Evolutionary conservation across 768 basidiomycete genomes (phyloP).

Genomic region (Suillus paluster): DNA sequence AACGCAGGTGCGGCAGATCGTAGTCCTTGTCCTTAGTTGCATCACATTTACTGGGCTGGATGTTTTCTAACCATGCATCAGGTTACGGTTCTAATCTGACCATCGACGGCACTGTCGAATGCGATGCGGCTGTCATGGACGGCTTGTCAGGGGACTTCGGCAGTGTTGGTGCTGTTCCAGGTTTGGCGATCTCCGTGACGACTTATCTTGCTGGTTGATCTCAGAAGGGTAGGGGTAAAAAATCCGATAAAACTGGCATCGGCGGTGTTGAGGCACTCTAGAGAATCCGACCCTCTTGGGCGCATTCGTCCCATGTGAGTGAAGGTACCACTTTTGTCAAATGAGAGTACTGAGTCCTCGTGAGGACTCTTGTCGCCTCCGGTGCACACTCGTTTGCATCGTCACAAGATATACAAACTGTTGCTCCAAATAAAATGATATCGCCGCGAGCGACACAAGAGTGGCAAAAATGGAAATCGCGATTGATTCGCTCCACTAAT

Average conservation of each 20-base stretch:
- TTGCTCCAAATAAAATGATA: constrained; percentile 52
- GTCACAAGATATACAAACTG: constrained; percentile 31
- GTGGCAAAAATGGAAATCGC: constrained; percentile 66
- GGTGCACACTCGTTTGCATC: constrained; percentile 66
- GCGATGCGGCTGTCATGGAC: constrained; percentile 78
- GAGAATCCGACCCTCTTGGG: constrained; percentile 53
- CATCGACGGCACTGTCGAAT: constrained; percentile 74
- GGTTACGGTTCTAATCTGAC: constrained; percentile 84
- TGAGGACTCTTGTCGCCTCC: constrained; percentile 60
- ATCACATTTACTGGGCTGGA: neutral
- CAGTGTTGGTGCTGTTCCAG: constrained; percentile 73
- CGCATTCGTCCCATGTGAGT: constrained; percentile 73
- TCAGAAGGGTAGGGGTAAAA: constrained; percentile 52
- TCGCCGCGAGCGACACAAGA: constrained; percentile 50
- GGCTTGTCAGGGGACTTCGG: constrained; percentile 59
- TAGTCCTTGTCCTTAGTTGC: constrained; percentile 1
- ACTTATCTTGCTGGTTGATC: neutral
- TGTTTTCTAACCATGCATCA: constrained; percentile 25
- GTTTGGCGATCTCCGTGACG: constrained; percentile 36
- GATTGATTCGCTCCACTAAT: constrained; percentile 33
- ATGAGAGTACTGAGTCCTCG: neutral
- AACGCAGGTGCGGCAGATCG: constrained; percentile 62
- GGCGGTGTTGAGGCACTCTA: constrained; percentile 57
- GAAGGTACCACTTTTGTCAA: neutral
- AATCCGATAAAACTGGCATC: constrained; percentile 72